Conservation (phyloP, 202 grass and related monocot genomes). For the Carex arenaria region DNA sequence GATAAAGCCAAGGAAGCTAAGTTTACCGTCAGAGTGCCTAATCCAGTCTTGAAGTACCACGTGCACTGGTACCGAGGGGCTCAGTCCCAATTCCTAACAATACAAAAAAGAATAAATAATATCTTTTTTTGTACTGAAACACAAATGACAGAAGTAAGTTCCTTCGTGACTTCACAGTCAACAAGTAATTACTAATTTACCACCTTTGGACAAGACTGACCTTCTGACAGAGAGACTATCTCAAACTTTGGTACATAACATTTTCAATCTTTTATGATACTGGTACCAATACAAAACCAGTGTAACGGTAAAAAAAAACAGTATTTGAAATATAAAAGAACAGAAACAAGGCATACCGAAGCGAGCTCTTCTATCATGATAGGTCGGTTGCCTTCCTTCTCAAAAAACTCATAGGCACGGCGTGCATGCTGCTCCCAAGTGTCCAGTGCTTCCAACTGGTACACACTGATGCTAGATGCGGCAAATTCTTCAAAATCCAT, state of each 20-base stretch:
- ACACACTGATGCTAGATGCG: slow-evolving; percentile 77
- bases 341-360: slow-evolving; percentile 44
- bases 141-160: not conserved
- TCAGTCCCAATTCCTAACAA: slow-evolving; percentile 82
- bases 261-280: not conserved
- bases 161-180: not conserved
- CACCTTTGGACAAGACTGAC: not conserved
- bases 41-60: slow-evolving; percentile 99
- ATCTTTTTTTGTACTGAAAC: not conserved
- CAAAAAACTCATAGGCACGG: slow-evolving; percentile 77
- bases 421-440: slow-evolving; percentile 94
- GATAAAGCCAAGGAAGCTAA: slow-evolving; percentile 96
- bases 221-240: not conserved
- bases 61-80: slow-evolving; percentile 88
- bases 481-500: slow-evolving; percentile 98
- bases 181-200: not conserved
- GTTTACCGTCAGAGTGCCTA: slow-evolving; percentile 82
- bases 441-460: slow-evolving; percentile 97
- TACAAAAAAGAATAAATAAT: not conserved
- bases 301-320: not conserved
- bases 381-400: slow-evolving; percentile 92
- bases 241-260: not conserved
- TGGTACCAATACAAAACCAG: not conserved
- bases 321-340: not conserved
- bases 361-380: slow-evolving; percentile 98